These are phyloP conservation scores for Thielaviopsis ethacetica DNA, from an alignment of 2,329 filamentous ascomycete genomes.

Conservation along the genomic window DNA sequence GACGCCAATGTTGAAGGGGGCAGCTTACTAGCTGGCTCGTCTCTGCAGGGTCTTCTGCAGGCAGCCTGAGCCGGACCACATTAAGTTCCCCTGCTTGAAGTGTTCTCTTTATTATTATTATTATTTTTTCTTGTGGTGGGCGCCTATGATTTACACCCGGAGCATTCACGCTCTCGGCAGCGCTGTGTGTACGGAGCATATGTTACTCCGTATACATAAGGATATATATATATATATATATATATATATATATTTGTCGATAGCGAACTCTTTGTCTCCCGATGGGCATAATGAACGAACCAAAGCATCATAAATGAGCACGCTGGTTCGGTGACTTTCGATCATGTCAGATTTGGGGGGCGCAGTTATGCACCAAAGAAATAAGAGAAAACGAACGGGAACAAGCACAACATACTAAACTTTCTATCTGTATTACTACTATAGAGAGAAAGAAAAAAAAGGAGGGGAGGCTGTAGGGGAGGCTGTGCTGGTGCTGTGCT, in stretches of 20 bases:
- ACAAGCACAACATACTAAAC: too few species aligned
- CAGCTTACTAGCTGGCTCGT: neutral
- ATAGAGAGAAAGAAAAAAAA: neutral
- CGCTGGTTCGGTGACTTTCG: neutral
- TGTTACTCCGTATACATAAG: too few species aligned
- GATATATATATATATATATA: too few species aligned
- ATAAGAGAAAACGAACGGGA: neutral
- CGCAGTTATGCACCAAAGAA: neutral
- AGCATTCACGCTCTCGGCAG: too few species aligned
- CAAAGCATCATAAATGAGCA: neutral
- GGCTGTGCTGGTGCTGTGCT: neutral
- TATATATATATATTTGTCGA: too few species aligned
- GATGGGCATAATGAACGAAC: neutral
- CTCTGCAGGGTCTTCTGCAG: neutral
- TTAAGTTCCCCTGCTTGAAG: neutral
- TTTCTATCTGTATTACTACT: too few species aligned
- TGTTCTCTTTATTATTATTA: too few species aligned
- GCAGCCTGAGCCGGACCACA: neutral
- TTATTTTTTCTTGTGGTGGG: too few species aligned
- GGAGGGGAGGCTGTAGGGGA: conserved; percentile 3
- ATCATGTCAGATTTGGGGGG: neutral
- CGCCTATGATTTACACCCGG: too few species aligned
- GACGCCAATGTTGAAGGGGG: neutral
- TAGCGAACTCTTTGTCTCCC: too few species aligned
- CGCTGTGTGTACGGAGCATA: too few species aligned